Conservation (phyloP, 345 rosid species). For the Melastoma malabathricum region DNA sequence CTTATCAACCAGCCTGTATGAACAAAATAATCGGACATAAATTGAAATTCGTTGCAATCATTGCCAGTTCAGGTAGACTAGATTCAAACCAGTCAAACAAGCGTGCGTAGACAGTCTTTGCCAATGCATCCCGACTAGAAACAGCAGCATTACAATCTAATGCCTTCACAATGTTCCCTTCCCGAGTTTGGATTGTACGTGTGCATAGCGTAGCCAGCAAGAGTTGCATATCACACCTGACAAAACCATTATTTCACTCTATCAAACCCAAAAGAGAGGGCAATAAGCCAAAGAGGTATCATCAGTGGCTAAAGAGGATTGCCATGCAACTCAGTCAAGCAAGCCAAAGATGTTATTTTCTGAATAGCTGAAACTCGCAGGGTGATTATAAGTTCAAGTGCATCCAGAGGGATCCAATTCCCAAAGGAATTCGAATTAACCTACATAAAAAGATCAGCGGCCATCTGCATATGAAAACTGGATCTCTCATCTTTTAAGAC, state of each 20-base stretch:
- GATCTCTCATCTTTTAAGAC: conserved; percentile 68
- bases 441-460: conserved; percentile 86
- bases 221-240: conserved; percentile 77
- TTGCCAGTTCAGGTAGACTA: conserved; percentile 5
- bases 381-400: too few relatives aligned
- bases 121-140: conserved; percentile 90
- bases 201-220: conserved; percentile 71
- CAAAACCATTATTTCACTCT: background rate
- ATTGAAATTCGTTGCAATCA: conserved; percentile 3
- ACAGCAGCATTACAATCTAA: conserved; percentile 90
- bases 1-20: conserved; percentile 81
- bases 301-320: too few relatives aligned
- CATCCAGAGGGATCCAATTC: background rate
- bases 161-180: conserved; percentile 79
- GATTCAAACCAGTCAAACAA: conserved; percentile 79
- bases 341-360: too few relatives aligned
- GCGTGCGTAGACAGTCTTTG: conserved; percentile 88
- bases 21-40: conserved; percentile 9
- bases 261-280: background rate
- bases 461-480: conserved; percentile 65
- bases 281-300: too few relatives aligned
- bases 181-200: conserved; percentile 91
- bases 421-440: conserved; percentile 11
- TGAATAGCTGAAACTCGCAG: too few relatives aligned
- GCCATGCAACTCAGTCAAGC: too few relatives aligned